Evolutionary conservation across 208 protist species (phyloP).

Genomic region (Dictyostelium gargantuum): DNA sequence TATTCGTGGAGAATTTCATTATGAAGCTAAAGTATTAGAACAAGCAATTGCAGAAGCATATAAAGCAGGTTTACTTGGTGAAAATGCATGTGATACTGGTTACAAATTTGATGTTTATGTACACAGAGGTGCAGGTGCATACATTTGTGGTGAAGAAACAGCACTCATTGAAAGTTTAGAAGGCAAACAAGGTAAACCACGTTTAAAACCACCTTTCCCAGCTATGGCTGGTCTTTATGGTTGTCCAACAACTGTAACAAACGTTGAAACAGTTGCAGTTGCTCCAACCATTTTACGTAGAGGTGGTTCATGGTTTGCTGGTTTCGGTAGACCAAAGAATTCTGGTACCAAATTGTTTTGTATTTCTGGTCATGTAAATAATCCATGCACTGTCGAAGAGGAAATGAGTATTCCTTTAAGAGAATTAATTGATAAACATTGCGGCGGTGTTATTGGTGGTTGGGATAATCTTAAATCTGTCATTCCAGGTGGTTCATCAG

Average conservation of each 20-base stretch:
- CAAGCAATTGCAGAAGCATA: constrained; percentile 96
- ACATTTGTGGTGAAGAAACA: constrained; percentile 99
- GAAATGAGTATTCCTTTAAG: constrained; percentile 98
- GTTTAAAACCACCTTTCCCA: constrained; percentile 99
- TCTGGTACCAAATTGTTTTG: constrained; percentile 97
- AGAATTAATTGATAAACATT: constrained; percentile 97
- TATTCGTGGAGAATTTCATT: constrained; percentile 98
- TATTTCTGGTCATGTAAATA: constrained; percentile 99
- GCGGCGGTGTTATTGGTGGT: constrained; percentile 96
- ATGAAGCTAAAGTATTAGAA: constrained; percentile 94
- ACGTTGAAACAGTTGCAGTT: constrained; percentile 98
- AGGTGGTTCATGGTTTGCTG: constrained; percentile 93
- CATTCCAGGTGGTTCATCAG: constrained; percentile 97
- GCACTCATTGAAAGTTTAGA: constrained; percentile 97
- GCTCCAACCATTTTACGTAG: constrained; percentile 94
- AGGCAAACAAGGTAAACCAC: constrained; percentile 96
- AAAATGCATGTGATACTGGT: constrained; percentile 97
- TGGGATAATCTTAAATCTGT: constrained; percentile 98
- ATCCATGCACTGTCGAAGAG: constrained; percentile 97
- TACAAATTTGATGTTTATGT: constrained; percentile 99
- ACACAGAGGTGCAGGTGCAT: constrained; percentile 97
- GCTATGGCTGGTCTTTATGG: constrained; percentile 98
- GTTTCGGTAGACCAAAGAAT: constrained; percentile 97
- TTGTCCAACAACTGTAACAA: constrained; percentile 99
- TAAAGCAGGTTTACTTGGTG: constrained; percentile 94